Evolutionary conservation across 495 filamentous ascomycete species (phyloP).

Genomic region (Aspergillus bertholletiae): DNA sequence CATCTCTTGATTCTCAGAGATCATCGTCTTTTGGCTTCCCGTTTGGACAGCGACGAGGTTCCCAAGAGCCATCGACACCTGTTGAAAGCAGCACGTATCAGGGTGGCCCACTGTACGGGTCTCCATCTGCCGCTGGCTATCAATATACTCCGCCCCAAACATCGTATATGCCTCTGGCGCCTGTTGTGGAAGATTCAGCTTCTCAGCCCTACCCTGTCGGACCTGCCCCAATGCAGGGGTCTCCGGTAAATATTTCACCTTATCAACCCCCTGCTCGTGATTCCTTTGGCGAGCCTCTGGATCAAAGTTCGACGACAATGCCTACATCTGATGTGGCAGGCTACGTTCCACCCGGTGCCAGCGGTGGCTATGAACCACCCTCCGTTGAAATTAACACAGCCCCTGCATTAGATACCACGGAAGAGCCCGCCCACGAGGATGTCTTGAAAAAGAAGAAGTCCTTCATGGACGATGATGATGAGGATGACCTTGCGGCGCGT

Average conservation of each 20-base stretch:
- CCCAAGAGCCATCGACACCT: constrained; percentile 36
- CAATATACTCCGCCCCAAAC: constrained; percentile 48
- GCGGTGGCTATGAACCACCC: constrained; percentile 35
- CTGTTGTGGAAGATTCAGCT: constrained; percentile 39
- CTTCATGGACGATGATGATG: constrained; percentile 72
- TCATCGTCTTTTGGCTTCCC: constrained; percentile 31
- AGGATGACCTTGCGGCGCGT: constrained; percentile 46
- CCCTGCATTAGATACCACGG: constrained; percentile 27
- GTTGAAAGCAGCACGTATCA: constrained; percentile 33
- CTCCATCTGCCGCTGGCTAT: constrained; percentile 35
- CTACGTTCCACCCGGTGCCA: constrained; percentile 25
- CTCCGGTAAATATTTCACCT: constrained; percentile 21
- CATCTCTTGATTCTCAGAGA: constrained; percentile 46
- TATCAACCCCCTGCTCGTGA: constrained; percentile 20
- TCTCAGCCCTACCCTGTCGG: constrained; percentile 25
- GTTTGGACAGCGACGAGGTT: constrained; percentile 35
- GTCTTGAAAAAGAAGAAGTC: constrained; percentile 69
- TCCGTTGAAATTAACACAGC: constrained; percentile 23
- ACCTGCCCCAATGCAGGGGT: constrained; percentile 15
- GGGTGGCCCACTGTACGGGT: constrained; percentile 29
- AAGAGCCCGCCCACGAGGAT: constrained; percentile 44
- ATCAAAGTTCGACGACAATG: not conserved
- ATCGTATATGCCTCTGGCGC: constrained; percentile 45
- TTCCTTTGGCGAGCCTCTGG: constrained; percentile 18
- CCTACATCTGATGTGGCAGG: constrained; percentile 12